Conservation (phyloP, 495 filamentous ascomycete genomes). For the Neurospora sp. region DNA sequence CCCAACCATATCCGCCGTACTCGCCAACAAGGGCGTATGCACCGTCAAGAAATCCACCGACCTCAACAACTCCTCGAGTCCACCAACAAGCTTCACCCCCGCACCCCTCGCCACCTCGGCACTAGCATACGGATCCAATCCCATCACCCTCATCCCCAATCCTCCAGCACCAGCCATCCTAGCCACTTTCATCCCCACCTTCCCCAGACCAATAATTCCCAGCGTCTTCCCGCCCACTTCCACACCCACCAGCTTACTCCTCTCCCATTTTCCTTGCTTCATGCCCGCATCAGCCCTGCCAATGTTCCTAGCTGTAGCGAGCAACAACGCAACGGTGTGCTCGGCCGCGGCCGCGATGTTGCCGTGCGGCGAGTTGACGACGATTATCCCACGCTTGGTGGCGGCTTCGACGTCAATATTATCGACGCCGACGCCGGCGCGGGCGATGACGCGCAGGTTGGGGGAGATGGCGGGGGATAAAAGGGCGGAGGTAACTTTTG, state of each 20-base stretch:
- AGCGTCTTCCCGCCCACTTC: slow-evolving; percentile 62
- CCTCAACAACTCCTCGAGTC: slow-evolving; percentile 44
- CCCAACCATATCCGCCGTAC: slow-evolving; percentile 56
- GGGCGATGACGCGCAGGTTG: slow-evolving; percentile 58
- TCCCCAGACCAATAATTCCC: slow-evolving; percentile 58
- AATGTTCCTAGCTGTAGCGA: slow-evolving; percentile 56
- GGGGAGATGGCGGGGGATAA: slow-evolving; percentile 39
- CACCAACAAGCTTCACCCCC: slow-evolving; percentile 44
- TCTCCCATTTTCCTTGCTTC: slow-evolving; percentile 56
- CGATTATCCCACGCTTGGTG: slow-evolving; percentile 55
- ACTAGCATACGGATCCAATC: slow-evolving; percentile 58
- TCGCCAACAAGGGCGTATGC: slow-evolving; percentile 63
- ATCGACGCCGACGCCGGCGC: slow-evolving; percentile 66
- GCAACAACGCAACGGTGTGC: slow-evolving; percentile 56
- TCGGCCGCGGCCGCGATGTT: slow-evolving; percentile 65
- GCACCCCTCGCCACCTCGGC: slow-evolving; percentile 46
- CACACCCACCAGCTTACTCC: slow-evolving; percentile 56
- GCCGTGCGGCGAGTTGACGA: slow-evolving; percentile 59
- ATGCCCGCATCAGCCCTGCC: slow-evolving; percentile 47
- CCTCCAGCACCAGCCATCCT: slow-evolving; percentile 57
- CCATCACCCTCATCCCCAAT: slow-evolving; percentile 57
- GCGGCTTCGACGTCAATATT: slow-evolving; percentile 62
- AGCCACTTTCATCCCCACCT: slow-evolving; percentile 63
- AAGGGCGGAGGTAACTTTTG: slow-evolving; percentile 52
- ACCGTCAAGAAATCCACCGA: slow-evolving; percentile 63